Percentiles rank a stretch among this genome's conserved stretches.
Conservation (phyloP, 2,329 filamentous ascomycete genomes). For the Anthostomella pinea region DNA sequence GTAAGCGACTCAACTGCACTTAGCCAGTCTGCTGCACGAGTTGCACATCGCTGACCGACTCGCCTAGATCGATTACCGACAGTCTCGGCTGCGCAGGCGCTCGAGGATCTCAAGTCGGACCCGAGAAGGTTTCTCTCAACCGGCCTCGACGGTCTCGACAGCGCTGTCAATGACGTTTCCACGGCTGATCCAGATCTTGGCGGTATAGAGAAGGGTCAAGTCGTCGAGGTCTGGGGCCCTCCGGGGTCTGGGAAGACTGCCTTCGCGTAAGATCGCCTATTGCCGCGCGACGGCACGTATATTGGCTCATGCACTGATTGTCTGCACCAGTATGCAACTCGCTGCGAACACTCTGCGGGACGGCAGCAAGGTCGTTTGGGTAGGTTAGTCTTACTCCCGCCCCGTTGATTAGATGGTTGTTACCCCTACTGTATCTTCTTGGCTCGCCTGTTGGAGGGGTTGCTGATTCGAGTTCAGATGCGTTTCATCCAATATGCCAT, state of each 20-base stretch:
- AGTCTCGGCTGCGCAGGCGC: slow-evolving; percentile 69
- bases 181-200: slow-evolving; percentile 29
- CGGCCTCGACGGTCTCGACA: slow-evolving; percentile 52
- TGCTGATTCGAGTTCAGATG: slow-evolving; percentile 30
- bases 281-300: slow-evolving; percentile 1
- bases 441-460: slow-evolving; percentile 5
- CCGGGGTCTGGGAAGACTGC: slow-evolving; percentile 83
- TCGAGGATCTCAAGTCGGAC: slow-evolving; percentile 57
- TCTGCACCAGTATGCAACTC: slow-evolving; percentile 64
- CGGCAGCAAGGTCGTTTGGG: slow-evolving; percentile 70
- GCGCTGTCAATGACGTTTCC: slow-evolving; percentile 36
- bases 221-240: slow-evolving; percentile 86
- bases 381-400: slow-evolving; percentile 50
- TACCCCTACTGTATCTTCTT: slow-evolving; percentile 5
- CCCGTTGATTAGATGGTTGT: slow-evolving; percentile 3
- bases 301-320: slow-evolving; percentile 6
- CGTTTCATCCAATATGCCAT: slow-evolving; percentile 43
- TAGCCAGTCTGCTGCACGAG: background rate
- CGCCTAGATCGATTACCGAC: slow-evolving; percentile 70
- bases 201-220: slow-evolving; percentile 71
- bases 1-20: slow-evolving; percentile 36
- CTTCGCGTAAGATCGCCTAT: slow-evolving; percentile 59
- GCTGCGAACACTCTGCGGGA: slow-evolving; percentile 60
- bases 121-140: slow-evolving; percentile 53
- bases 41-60: slow-evolving; percentile 15